Evolutionary conservation across 306 rosid species (phyloP).

Genomic region (Castanopsis chinensis): DNA sequence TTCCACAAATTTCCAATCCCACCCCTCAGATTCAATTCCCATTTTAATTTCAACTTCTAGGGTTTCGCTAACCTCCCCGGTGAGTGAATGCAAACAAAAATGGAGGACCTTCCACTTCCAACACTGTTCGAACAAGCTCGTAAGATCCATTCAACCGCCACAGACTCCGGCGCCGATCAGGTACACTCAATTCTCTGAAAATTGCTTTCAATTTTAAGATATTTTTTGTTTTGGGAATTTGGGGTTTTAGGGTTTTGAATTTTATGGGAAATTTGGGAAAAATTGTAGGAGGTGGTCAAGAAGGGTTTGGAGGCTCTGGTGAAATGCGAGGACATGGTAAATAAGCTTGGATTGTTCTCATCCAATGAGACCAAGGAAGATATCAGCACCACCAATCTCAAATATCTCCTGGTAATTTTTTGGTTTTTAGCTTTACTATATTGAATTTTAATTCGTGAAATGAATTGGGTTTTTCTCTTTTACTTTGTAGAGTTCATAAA

Average conservation of each 20-base stretch:
- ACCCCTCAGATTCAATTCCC: not conserved
- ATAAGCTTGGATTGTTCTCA: conserved; percentile 80
- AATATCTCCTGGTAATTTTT: conserved; percentile 69
- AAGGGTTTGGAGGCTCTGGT: conserved; percentile 61
- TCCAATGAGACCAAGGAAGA: conserved; percentile 89
- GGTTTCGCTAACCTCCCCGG: not conserved
- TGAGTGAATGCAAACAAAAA: conserved; percentile 38
- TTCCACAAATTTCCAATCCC: not conserved
- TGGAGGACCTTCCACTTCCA: conserved; percentile 75
- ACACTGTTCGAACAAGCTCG: conserved; percentile 77
- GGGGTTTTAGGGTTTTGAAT: not conserved
- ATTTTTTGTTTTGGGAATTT: not conserved
- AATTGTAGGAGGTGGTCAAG: conserved; percentile 56
- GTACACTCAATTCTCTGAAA: conserved; percentile 22
- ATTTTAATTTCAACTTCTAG: not conserved
- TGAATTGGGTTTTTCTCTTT: not conserved
- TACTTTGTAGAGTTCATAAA: too few species aligned
- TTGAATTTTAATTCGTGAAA: not conserved
- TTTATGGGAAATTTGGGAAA: conserved; percentile 1
- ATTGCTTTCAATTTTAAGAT: not conserved
- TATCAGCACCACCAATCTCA: conserved; percentile 76
- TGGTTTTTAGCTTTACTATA: not conserved
- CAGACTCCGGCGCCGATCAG: conserved; percentile 74
- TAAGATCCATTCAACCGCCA: conserved; percentile 64
- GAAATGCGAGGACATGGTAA: conserved; percentile 82